These are phyloP conservation scores for Kappamyces sp. DNA, from an alignment of 192 early-diverging fungal genomes.

Conservation along the genomic window DNA sequence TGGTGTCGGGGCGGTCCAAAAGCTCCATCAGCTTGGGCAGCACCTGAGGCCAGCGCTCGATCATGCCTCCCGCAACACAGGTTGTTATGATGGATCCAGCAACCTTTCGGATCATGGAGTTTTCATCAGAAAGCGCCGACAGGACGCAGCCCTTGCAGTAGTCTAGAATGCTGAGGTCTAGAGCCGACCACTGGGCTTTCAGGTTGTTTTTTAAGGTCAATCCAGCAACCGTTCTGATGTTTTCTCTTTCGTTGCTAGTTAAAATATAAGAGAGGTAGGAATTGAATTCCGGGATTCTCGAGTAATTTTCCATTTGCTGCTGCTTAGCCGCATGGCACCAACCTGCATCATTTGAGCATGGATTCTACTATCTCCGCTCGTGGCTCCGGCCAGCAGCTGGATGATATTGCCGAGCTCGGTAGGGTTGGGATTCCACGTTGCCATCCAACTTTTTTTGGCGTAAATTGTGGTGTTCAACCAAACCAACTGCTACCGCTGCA, in stretches of 20 bases:
- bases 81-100: slow-evolving; percentile 87
- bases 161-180: slow-evolving; percentile 51
- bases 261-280: slow-evolving; percentile 88
- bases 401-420: slow-evolving; percentile 5
- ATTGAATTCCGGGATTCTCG: slow-evolving; percentile 70
- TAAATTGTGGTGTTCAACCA: too few species aligned
- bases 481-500: too few species aligned
- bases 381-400: slow-evolving; percentile 1
- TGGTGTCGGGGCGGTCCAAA: slow-evolving; percentile 68
- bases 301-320: slow-evolving; percentile 33
- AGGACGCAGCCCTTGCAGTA: slow-evolving; percentile 61
- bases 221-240: slow-evolving; percentile 79
- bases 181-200: slow-evolving; percentile 69
- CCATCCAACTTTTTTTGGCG: too few species aligned
- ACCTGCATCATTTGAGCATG: neutral
- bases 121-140: slow-evolving; percentile 63
- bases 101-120: slow-evolving; percentile 67
- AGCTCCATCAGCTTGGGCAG: slow-evolving; percentile 71
- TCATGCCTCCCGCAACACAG: slow-evolving; percentile 60
- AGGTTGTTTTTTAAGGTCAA: slow-evolving; percentile 56
- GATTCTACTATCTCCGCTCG: neutral
- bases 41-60: slow-evolving; percentile 78
- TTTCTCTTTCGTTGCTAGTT: slow-evolving; percentile 56
- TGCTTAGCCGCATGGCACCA: neutral
- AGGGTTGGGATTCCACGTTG: slow-evolving; percentile 13